Base-by-base conservation (phyloP, 2,329 filamentous ascomycete genomes). In the Metarhizium robertsii region DNA sequence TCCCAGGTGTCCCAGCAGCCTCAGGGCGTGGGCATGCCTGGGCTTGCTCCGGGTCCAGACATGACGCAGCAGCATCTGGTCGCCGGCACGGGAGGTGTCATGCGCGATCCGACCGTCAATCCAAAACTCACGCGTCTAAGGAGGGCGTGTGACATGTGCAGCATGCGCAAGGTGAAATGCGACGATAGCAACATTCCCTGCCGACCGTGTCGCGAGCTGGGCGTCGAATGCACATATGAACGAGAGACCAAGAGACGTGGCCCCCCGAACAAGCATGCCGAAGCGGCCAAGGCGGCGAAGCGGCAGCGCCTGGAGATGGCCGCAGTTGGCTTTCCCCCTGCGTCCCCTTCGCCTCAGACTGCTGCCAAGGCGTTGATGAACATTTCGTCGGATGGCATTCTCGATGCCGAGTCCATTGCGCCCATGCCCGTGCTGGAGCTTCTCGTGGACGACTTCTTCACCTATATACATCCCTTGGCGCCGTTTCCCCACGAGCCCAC, bases 391-490 rank as follows among this genome's bases (percentile, higher is more conserved):
- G 67, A 68, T n/a, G 65, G 63, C 32, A 66, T 70, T n/a, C 65
- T 83, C 14, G 79, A 82, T 57, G 81, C 85, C 50, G 88, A 92
- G 65, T 75, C 80, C 2, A 90, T 92, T 58, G 87, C 86, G 45
- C 85, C 87, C 0, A 76, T 86, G 68, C 79, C 81, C 7, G 82
- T 86, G 11, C 73, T 92, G 53, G 79, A 86, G 62, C 77, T 86
- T 2, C 75, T 91, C 16, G 80, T 92, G 56, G 86, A 91, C 67
- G 88, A 92, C 71, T 92, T 89, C 76, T 92, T 91, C 71, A 90
- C 85, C 18, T 90, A 90, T 66, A 86, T 91, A 53, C 86, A 91
- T 62, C 88, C 88, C 1, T 77, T 92, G 8, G 82, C 81, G 56
- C 88, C 88, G 0, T 91, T 92, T 56, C 88, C 88, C 0, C 88